phyloP scores from a whole-genome alignment of 495 filamentous ascomycete species.

The Podospora didyma region DNA sequence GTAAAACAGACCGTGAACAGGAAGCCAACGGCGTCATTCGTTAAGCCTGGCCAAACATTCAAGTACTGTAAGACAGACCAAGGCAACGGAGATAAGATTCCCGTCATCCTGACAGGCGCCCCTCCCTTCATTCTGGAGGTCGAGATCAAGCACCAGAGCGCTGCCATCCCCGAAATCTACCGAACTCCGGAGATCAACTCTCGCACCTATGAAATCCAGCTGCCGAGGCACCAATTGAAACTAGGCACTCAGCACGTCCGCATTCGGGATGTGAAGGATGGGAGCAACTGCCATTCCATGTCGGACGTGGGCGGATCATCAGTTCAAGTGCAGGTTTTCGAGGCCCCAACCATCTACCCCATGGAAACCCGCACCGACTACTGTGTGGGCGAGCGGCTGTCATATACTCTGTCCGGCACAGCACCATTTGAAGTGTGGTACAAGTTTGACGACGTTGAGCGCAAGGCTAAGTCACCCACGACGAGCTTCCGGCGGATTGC shows the following conservation, averaged over 20 bases:
- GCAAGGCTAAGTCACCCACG: slow-evolving; percentile 70
- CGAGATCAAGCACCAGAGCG: slow-evolving; percentile 85
- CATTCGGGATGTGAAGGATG: slow-evolving; percentile 84
- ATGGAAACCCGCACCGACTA: slow-evolving; percentile 85
- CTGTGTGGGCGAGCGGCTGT: slow-evolving; percentile 91
- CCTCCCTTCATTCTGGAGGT: slow-evolving; percentile 88
- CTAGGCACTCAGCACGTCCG: slow-evolving; percentile 81
- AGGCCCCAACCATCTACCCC: slow-evolving; percentile 81
- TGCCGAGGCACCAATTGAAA: slow-evolving; percentile 76
- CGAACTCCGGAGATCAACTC: slow-evolving; percentile 70
- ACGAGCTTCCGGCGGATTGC: slow-evolving; percentile 88
- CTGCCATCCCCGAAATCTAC: slow-evolving; percentile 72
- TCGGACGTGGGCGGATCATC: slow-evolving; percentile 58
- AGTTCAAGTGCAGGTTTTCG: slow-evolving; percentile 83
- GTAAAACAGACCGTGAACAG: slow-evolving; percentile 79
- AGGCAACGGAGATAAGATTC: slow-evolving; percentile 77
- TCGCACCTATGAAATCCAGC: slow-evolving; percentile 69
- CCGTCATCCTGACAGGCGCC: slow-evolving; percentile 74
- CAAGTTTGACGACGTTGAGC: slow-evolving; percentile 69
- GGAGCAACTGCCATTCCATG: slow-evolving; percentile 71
- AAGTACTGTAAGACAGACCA: slow-evolving; percentile 86
- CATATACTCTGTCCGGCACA: slow-evolving; percentile 82
- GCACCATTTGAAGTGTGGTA: slow-evolving; percentile 93
- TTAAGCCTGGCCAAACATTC: slow-evolving; percentile 87
- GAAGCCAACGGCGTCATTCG: slow-evolving; percentile 74